Conservation (phyloP, 192 early-diverging fungal genomes). For the Spizellomyces punctatus region DNA sequence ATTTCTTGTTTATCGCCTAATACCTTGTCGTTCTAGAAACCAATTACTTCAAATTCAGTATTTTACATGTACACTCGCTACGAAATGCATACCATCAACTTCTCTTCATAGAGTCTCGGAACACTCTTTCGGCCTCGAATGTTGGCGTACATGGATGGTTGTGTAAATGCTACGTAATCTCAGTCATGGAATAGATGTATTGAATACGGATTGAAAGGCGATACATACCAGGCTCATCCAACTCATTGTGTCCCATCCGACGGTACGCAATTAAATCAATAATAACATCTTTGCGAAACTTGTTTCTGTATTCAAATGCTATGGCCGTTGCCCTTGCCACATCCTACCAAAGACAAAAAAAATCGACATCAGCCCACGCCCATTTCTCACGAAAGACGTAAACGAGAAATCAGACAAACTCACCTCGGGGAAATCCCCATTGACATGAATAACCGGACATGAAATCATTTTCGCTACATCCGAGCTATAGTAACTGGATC, state of each 20-base stretch:
- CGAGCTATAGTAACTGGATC: slow-evolving; percentile 87
- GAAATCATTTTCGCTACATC: slow-evolving; percentile 98
- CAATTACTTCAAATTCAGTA: neutral
- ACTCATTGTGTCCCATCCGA: slow-evolving; percentile 96
- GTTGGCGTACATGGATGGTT: slow-evolving; percentile 95
- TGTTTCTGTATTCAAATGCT: slow-evolving; percentile 88
- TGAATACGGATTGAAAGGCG: slow-evolving; percentile 1
- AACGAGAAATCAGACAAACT: slow-evolving; percentile 5
- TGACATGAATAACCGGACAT: slow-evolving; percentile 94
- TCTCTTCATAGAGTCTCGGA: slow-evolving; percentile 83
- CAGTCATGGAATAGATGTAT: neutral
- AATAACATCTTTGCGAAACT: slow-evolving; percentile 94
- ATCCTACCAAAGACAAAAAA: slow-evolving; percentile 52
- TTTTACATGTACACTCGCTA: neutral
- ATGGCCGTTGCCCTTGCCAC: slow-evolving; percentile 82
- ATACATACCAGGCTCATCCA: slow-evolving; percentile 80
- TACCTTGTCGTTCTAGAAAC: slow-evolving; percentile 13
- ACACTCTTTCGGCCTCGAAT: slow-evolving; percentile 85
- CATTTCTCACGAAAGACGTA: neutral
- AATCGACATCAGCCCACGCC: slow-evolving; percentile 3
- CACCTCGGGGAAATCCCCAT: slow-evolving; percentile 84
- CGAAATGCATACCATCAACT: slow-evolving; percentile 46
- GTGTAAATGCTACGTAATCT: slow-evolving; percentile 72
- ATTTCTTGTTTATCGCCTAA: slow-evolving; percentile 40
- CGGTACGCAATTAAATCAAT: slow-evolving; percentile 94